A percentile compares a stretch with the other conserved stretches of the same genome.
phyloP scores from a whole-genome alignment of 768 basidiomycete species.

The Collybia mongolica region DNA sequence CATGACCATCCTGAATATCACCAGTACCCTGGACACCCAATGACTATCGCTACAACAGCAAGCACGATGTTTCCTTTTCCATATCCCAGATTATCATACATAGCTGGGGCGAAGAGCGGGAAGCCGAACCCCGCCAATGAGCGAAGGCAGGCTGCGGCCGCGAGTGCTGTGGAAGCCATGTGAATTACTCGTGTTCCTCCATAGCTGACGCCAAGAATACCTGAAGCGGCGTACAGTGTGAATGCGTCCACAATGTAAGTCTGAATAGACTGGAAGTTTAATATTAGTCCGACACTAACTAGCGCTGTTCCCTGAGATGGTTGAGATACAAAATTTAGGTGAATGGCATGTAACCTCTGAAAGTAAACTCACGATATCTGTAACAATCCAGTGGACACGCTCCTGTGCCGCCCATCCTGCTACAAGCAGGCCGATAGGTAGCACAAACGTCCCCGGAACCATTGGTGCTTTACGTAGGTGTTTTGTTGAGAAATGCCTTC shows the following conservation, averaged over 20 bases:
- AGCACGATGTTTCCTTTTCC: constrained; percentile 71
- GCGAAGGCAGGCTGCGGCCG: constrained; percentile 61
- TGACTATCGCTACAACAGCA: constrained; percentile 50
- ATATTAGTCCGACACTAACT: constrained; percentile 56
- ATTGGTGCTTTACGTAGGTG: constrained; percentile 44
- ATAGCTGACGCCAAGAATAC: constrained; percentile 27
- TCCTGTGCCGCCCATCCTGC: constrained; percentile 68
- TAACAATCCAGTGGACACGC: constrained; percentile 64
- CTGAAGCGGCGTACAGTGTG: constrained; percentile 66
- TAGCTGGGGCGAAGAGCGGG: constrained; percentile 73
- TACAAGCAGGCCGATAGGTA: constrained; percentile 69
- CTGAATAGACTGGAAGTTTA: constrained; percentile 61
- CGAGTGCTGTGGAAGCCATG: constrained; percentile 44
- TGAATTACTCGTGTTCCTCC: neutral
- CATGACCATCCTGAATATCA: neutral
- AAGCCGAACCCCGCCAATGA: constrained; percentile 72
- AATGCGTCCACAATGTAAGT: constrained; percentile 70
- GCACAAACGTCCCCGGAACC: constrained; percentile 52
- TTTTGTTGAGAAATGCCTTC: neutral
- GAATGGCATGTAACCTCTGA: neutral
- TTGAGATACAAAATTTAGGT: neutral
- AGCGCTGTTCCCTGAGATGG: constrained; percentile 49
- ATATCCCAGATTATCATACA: constrained; percentile 65
- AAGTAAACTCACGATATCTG: constrained; percentile 52
- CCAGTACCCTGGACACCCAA: constrained; percentile 62